Evolutionary conservation across 495 filamentous ascomycete species (phyloP).

Genomic region (Penicillium longicatenatum): DNA sequence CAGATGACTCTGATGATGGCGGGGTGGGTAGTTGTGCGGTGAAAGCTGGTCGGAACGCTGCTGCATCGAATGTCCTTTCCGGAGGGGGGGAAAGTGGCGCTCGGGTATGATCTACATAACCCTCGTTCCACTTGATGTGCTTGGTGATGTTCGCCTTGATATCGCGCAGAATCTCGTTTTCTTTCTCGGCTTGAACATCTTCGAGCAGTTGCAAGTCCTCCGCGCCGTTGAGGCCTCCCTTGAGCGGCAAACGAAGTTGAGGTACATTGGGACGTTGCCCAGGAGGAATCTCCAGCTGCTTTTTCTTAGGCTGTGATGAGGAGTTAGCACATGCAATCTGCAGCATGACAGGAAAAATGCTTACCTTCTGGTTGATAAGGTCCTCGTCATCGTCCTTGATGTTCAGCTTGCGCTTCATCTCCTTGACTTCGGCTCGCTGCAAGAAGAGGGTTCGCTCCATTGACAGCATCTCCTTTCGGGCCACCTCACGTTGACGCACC

Average conservation of each 20-base stretch:
- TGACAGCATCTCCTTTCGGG: conserved; percentile 73
- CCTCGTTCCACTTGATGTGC: conserved; percentile 84
- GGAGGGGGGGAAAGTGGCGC: conserved; percentile 75
- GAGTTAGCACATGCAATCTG: conserved; percentile 39
- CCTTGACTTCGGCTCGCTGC: conserved; percentile 75
- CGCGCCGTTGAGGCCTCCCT: conserved; percentile 65
- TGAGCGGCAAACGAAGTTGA: conserved; percentile 68
- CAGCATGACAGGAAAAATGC: conserved; percentile 18
- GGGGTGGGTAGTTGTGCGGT: conserved; percentile 85
- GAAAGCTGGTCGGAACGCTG: conserved; percentile 72
- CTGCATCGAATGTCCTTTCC: conserved; percentile 57
- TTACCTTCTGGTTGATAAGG: conserved; percentile 89
- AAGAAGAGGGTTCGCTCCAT: conserved; percentile 77
- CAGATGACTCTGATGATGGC: conserved; percentile 75
- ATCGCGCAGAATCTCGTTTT: conserved; percentile 73
- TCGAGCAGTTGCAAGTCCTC: conserved; percentile 74
- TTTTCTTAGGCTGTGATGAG: conserved; percentile 66
- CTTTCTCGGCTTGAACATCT: conserved; percentile 77
- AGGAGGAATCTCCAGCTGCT: conserved; percentile 54
- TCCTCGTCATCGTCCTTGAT: conserved; percentile 95
- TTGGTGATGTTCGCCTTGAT: conserved; percentile 79
- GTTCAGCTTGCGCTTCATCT: conserved; percentile 81
- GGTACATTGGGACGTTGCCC: conserved; percentile 54
- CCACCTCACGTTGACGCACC: conserved; percentile 74
- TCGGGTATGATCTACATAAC: conserved; percentile 79